phyloP scores from a whole-genome alignment of 164 flowering plant species.

The Protea cynaroides region DNA sequence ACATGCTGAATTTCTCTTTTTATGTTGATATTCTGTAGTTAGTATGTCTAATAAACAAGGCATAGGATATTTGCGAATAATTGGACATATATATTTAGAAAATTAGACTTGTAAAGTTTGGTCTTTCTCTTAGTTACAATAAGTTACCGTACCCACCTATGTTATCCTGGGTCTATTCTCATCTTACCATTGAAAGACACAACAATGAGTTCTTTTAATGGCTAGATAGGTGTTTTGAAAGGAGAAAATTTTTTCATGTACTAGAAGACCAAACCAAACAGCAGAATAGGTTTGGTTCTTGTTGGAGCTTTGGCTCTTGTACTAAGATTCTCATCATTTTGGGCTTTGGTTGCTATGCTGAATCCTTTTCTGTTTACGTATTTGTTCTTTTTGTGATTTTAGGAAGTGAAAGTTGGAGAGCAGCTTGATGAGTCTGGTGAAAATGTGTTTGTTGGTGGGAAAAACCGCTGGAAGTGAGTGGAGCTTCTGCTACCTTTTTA shows the following conservation, averaged over 20 bases:
- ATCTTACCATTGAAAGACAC: not conserved
- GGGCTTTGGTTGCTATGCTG: not conserved
- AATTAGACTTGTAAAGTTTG: not conserved
- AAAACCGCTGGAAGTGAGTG: conserved; percentile 96
- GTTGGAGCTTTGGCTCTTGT: not conserved
- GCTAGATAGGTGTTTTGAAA: not conserved
- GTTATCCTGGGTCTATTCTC: not conserved
- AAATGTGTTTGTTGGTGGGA: conserved; percentile 91
- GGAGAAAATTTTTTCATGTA: not conserved
- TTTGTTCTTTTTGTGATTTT: conserved; percentile 5
- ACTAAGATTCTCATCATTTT: not conserved
- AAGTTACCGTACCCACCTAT: too few relatives aligned
- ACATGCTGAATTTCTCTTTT: too few relatives aligned
- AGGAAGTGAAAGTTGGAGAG: conserved; percentile 92
- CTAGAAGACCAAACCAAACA: not conserved
- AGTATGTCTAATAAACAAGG: not conserved
- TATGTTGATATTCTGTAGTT: not conserved
- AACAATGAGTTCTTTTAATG: not conserved
- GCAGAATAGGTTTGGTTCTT: not conserved
- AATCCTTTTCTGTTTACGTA: not conserved
- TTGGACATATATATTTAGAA: too few relatives aligned
- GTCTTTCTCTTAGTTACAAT: not conserved
- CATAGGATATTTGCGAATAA: too few relatives aligned
- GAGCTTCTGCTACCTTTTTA: not conserved
- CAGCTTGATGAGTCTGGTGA: conserved; percentile 80